Percentiles rank a stretch among this genome's conserved stretches.
Evolutionary conservation across 2,329 filamentous ascomycete genomes (phyloP).

Genomic region (Aspergillus aculeatus): DNA sequence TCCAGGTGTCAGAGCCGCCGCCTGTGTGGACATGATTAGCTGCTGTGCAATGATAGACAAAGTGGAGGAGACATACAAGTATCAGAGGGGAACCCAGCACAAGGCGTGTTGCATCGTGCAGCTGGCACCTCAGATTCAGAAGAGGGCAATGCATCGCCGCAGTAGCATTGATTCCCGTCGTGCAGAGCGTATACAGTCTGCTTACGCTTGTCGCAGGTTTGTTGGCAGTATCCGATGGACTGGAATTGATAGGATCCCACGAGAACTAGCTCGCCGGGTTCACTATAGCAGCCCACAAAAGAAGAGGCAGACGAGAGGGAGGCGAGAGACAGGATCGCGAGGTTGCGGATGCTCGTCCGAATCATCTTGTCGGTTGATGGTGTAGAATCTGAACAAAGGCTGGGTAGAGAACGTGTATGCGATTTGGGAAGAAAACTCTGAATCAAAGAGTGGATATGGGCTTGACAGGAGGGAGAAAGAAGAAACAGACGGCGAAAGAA

Average conservation of each 20-base stretch:
- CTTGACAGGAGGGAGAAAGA: not conserved
- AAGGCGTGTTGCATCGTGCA: slow-evolving; percentile 21
- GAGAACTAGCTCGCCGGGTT: slow-evolving; percentile 4
- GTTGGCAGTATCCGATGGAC: slow-evolving; percentile 14
- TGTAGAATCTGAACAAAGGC: not conserved
- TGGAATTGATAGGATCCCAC: slow-evolving; percentile 3
- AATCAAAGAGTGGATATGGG: not conserved
- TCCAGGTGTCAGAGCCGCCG: slow-evolving; percentile 16
- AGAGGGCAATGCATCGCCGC: slow-evolving; percentile 21
- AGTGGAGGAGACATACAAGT: slow-evolving; percentile 20
- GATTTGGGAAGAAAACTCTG: not conserved
- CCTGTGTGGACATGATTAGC: slow-evolving; percentile 2
- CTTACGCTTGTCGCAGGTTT: slow-evolving; percentile 13
- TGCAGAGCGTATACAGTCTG: slow-evolving; percentile 21
- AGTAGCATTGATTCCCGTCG: slow-evolving; percentile 22
- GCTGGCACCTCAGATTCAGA: slow-evolving; percentile 17
- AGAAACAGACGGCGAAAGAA: not conserved
- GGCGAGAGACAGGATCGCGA: slow-evolving; percentile 10
- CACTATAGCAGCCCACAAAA: slow-evolving; percentile 11
- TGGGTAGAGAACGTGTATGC: not conserved
- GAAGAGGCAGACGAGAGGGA: slow-evolving; percentile 1
- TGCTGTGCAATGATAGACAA: not conserved
- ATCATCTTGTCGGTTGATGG: not conserved
- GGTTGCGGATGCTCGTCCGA: slow-evolving; percentile 1
- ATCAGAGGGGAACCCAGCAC: slow-evolving; percentile 20